A percentile compares a stretch with the other conserved stretches of the same genome.
Conservation (phyloP, 108 stramenopile genomes). For the Ochromonas danica region DNA sequence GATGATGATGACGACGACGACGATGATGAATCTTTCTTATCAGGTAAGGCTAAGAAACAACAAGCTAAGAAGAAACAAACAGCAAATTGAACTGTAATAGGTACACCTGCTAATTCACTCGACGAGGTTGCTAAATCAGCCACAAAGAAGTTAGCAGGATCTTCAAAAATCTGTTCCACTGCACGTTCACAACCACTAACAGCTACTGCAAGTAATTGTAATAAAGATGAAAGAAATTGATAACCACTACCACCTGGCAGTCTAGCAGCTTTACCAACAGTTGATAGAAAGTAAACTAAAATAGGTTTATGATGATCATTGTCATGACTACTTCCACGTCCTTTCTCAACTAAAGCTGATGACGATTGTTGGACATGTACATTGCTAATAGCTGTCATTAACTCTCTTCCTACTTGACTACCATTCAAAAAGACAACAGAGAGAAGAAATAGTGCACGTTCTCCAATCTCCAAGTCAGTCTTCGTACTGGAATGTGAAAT, state of each 20-base stretch:
- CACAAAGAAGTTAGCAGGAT: constrained; percentile 34
- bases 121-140: constrained; percentile 26
- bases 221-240: not conserved
- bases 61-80: constrained; percentile 31
- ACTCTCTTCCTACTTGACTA: not conserved
- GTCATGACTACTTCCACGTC: not conserved
- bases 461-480: not conserved
- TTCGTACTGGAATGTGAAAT: not conserved
- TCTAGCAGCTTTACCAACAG: not conserved
- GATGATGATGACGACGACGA: not conserved
- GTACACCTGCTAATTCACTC: constrained; percentile 34
- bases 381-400: constrained; percentile 6
- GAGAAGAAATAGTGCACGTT: not conserved
- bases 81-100: not conserved
- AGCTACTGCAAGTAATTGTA: not conserved
- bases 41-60: constrained; percentile 21
- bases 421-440: constrained; percentile 18
- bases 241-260: constrained; percentile 6
- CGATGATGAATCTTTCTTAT: not conserved
- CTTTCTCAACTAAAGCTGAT: not conserved
- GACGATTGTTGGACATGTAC: not conserved
- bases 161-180: not conserved
- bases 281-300: constrained; percentile 1
- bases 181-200: constrained; percentile 35
- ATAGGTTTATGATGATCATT: not conserved